These are phyloP conservation scores for Trichophyton benhamiae DNA, from an alignment of 2,329 filamentous ascomycete species.

Conservation along the genomic window DNA sequence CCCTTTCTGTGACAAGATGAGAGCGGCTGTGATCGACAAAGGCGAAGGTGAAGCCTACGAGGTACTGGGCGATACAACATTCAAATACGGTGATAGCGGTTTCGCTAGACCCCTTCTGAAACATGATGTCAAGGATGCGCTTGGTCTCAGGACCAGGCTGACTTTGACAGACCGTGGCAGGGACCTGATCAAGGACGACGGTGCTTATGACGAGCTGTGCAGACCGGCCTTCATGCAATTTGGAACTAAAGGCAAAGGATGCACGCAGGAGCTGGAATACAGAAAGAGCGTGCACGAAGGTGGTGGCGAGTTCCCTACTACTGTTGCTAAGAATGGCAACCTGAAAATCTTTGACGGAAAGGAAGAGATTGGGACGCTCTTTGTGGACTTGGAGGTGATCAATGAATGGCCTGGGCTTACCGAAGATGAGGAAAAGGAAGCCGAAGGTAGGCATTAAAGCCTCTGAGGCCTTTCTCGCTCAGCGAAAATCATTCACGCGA, in stretches of 20 bases:
- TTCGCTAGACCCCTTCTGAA: background rate
- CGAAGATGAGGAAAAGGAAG: background rate
- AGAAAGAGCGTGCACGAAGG: background rate
- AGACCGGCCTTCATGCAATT: background rate
- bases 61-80: background rate
- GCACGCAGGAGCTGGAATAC: background rate
- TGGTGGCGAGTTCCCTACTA: background rate
- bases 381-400: background rate
- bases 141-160: background rate
- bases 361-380: background rate
- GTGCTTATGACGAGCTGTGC: background rate
- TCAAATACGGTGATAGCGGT: background rate
- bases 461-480: no score
- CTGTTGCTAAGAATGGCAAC: background rate
- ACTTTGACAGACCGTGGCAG: background rate
- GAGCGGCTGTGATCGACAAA: background rate
- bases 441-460: background rate
- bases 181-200: background rate
- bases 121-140: background rate
- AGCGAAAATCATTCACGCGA: no score
- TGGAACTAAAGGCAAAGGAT: conserved; percentile 5
- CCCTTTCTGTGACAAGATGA: conserved; percentile 4
- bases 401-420: background rate
- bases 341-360: background rate
- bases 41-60: background rate